Conservation (phyloP, 2,329 filamentous ascomycete species). For the Botrytis fabae region DNA sequence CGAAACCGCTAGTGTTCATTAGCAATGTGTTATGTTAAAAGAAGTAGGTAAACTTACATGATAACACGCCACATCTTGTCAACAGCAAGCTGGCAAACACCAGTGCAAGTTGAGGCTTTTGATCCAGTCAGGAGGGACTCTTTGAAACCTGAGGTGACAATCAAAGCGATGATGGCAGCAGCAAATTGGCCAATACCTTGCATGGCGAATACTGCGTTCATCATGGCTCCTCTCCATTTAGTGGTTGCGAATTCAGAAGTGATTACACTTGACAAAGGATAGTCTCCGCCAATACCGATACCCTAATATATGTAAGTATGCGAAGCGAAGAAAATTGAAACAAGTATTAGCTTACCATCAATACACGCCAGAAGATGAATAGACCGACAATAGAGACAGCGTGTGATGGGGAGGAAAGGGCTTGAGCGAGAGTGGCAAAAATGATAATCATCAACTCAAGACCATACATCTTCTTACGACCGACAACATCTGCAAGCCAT, state of each 20-base stretch:
- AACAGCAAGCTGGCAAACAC: slow-evolving; percentile 65
- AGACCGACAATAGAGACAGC: slow-evolving; percentile 64
- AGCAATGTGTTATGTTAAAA: neutral
- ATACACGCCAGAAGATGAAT: slow-evolving; percentile 78
- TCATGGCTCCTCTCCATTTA: slow-evolving; percentile 84
- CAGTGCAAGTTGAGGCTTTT: slow-evolving; percentile 58
- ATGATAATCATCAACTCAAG: slow-evolving; percentile 80
- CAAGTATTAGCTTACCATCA: slow-evolving; percentile 54
- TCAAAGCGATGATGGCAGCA: slow-evolving; percentile 73
- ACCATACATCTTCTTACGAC: slow-evolving; percentile 77
- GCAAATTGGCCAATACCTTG: slow-evolving; percentile 79
- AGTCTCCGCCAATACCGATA: slow-evolving; percentile 74
- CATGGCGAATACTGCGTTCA: slow-evolving; percentile 84
- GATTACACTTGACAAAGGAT: slow-evolving; percentile 79
- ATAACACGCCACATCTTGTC: slow-evolving; percentile 87
- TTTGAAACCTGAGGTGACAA: slow-evolving; percentile 72
- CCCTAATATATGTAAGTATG: slow-evolving; percentile 45
- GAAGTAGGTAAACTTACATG: slow-evolving; percentile 45
- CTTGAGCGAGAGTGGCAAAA: slow-evolving; percentile 72
- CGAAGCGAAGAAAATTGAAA: too few species aligned
- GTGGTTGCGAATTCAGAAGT: slow-evolving; percentile 86
- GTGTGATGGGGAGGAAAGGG: slow-evolving; percentile 63
- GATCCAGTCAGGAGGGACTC: slow-evolving; percentile 56
- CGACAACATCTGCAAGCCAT: slow-evolving; percentile 73
- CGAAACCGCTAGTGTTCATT: slow-evolving; percentile 56